These are phyloP conservation scores for Aureobasidium sp. DNA, from an alignment of 2,329 filamentous ascomycete genomes.

Conservation along the genomic window DNA sequence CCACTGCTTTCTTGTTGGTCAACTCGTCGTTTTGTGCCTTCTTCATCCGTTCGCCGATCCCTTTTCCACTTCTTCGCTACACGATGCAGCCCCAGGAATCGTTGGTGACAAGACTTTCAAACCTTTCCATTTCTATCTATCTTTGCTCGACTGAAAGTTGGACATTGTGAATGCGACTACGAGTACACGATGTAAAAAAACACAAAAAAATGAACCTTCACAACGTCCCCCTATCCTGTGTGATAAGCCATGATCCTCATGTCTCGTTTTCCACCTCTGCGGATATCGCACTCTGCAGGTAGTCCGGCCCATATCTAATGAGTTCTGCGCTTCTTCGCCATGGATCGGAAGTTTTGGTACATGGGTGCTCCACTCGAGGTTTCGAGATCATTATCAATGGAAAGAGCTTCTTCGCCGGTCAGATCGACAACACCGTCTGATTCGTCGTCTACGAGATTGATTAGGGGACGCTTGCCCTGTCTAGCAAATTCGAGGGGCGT, in stretches of 20 bases:
- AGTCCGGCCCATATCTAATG: neutral
- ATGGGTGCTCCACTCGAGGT: neutral
- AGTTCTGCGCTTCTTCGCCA: conserved; percentile 4
- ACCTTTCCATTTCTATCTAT: neutral
- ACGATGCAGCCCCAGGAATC: no score
- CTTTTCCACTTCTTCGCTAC: no score
- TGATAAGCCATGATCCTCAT: neutral
- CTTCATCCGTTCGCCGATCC: neutral
- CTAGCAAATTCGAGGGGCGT: neutral
- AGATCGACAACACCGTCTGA: neutral
- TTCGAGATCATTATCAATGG: neutral
- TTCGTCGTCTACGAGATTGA: neutral
- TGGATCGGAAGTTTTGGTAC: neutral
- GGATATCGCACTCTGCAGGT: neutral
- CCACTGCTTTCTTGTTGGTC: neutral
- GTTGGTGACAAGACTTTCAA: no score
- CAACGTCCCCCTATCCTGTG: no score
- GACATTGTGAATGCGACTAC: neutral
- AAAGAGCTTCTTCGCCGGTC: neutral
- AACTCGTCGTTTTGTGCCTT: neutral
- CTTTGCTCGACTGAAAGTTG: no score
- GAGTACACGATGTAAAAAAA: neutral
- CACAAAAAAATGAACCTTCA: neutral
- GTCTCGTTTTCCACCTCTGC: neutral
- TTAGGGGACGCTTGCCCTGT: neutral